Evolutionary conservation across 768 basidiomycete genomes (phyloP), one percentile per base, ranked within the genome.

Genomic region (Calocybe cyanea): DNA sequence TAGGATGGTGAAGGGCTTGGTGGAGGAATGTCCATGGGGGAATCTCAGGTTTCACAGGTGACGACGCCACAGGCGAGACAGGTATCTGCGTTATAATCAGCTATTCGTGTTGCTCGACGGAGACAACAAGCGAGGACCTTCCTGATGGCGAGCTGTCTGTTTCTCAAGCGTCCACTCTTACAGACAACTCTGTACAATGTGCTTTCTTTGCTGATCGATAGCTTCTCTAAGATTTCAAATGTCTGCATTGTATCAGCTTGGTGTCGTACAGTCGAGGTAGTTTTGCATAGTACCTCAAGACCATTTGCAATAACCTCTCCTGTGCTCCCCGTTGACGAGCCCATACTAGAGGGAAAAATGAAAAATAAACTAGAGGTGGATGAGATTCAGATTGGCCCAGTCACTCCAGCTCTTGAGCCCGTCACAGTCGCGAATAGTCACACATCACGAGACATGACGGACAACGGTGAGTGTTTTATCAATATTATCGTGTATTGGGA

Each of bases 1-100:
- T 69, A 4, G 78, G 78, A 55, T 80, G 78, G 49, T 68, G 69
- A 14, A 79, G 60, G 0, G 68, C 56, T 36, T 64, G 66, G 48
- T 77, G 72, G 20, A 76, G 49, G 0, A 56, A 41, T 14, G 58
- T 49, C 6, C 63, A 54, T 2, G 45, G 30, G 2, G 21, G 10
- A n/a, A 43, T 37, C 18, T 38, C 23, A 20, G 44, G 41, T 41
- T 53, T 44, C 43, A 37, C 49, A 14, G 50, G 15, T 31, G 38
- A 40, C 39, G 41, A 43, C 1, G 50, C 25, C 3, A 28, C 34
- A 30, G 45, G 7, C 38, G 37, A 10, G 38, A 38, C 21, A 46
- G 20, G 10, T 8, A 37, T 36, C 30, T 32, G 24, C 37, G 15
- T 19, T 14, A 3, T 25, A 5, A 38, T 32, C 20, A 33, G 28